Base-by-base conservation (phyloP, 352 stramenopile genomes). In the Sclerospora graminicola region DNA sequence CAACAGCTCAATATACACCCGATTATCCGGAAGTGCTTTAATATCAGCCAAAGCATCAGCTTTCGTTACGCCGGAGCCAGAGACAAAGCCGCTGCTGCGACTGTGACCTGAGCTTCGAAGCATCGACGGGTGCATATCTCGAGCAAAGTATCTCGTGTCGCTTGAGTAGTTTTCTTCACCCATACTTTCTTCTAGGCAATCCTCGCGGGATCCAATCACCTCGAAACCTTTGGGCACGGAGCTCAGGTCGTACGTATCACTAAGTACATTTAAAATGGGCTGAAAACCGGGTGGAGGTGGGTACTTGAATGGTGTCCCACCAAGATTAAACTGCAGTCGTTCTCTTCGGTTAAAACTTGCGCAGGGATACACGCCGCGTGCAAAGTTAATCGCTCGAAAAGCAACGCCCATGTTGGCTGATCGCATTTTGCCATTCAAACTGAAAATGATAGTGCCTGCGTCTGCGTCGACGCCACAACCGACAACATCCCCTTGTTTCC, bases 401-500 rank as follows among this genome's bases (percentile, higher is more conserved):
- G 82, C 82, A 11, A 89, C 62, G 8, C 80, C 82, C 82, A 94
- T 92, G 47, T 90, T 89, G 11, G 67, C 65, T 8, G 75, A 88
- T 41, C 68, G 63, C 75, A 89, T 87, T 43, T 94, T 82, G 6
- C 90, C 90, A 53, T 97, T 97, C 9, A 96, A 63, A 23, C 76
- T 89, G 51, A 97, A 97, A 36, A 92, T 82, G 46, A 96, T 83
- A 10, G 77, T 84, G 7, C 83, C 80, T 30, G 76, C 69, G 50
- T 96, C 84, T 20, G 81, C 68, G 45, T 96, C 84, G 24, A 96
- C 73, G 8, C 66, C 71, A 52, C 87, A 96, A 9, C 89, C 88
- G 10, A 97, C 68, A 19, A 97, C 78, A 34, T 97, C 89, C 11
- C 87, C 90, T 48, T 83, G 69, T 48, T 96, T 89, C 88, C 88